Evolutionary conservation across 2,329 filamentous ascomycete species (phyloP), one percentile per base, ranked within the genome.

Genomic region (Epichloe hybrida): DNA sequence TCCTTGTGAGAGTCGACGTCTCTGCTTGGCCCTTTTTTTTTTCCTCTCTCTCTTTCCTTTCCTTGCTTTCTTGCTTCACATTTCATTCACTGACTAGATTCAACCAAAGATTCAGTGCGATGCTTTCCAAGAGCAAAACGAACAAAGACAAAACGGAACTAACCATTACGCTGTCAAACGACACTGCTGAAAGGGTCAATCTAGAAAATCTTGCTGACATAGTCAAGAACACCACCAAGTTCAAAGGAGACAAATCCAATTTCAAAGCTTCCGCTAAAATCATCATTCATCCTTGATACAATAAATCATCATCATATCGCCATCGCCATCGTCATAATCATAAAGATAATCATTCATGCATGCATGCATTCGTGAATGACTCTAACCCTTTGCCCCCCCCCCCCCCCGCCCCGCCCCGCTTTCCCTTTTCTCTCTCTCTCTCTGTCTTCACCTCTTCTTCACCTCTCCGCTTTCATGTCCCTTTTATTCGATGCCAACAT

Each of bases 91-190:
- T 49, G 4, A 23, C 39, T 23, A 9, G n/a, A 6, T 12, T 12
- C 11, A 12, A 17, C 12, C 15, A 12, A 37, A 21, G 56, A 5
- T 51, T 57, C 12, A 31, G 45, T 7, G 35, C 53, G n/a, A 17
- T 42, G 4, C 31, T 51, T 23, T 42, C 21, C 27, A 35, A 50
- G n/a, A 50, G 31, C 4, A 49, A 55, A 38, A 58, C 65, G 38
- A 60, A 62, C 13, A 71, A 71, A 49, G 56, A 65, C 51, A 66
- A 62, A 49, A 55, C 72, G 46, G 53, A 59, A n/a, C 57, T 74
- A 35, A 61, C 58, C 11, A 64, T 74, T 20, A 58, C 56, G 35
- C 53, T 73, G 37, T 58, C 60, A 42, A 50, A 62, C 45, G 54
- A 61, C 20, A 59, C 59, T 38, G 56, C 56, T 6, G 56, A 59